Evolutionary conservation across 257 asterid genomes (phyloP).

Genomic region (Pogostemon cablin): DNA sequence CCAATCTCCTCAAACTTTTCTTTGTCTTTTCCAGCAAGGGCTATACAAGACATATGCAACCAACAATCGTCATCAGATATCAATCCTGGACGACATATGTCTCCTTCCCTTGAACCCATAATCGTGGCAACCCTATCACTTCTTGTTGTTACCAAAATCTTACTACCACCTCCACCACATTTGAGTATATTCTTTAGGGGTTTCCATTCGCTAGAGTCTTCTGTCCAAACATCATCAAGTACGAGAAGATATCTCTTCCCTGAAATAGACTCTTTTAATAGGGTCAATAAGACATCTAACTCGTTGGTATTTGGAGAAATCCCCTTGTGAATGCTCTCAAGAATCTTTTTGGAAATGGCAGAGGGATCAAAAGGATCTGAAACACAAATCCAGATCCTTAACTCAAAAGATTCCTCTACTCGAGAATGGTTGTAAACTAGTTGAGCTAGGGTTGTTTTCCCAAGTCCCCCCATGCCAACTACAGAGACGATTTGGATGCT

Average conservation of each 20-base stretch:
- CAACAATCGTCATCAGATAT: no score
- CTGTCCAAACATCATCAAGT: conserved; percentile 33
- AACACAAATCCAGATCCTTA: conserved; percentile 46
- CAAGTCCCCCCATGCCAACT: no score
- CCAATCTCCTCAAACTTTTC: no score
- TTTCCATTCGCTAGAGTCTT: conserved; percentile 19
- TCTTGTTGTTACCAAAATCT: conserved; percentile 40
- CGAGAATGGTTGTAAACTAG: neutral
- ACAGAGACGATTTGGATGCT: no score
- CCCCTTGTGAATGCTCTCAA: neutral
- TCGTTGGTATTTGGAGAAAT: neutral
- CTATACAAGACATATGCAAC: no score
- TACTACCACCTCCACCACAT: conserved; percentile 25
- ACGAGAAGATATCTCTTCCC: conserved; percentile 25
- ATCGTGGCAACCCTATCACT: neutral
- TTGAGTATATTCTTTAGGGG: conserved; percentile 1
- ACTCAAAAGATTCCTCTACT: conserved; percentile 26
- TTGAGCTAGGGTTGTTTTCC: no score
- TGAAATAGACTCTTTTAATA: no score
- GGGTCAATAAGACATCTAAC: neutral
- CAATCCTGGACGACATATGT: neutral
- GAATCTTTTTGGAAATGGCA: conserved; percentile 17
- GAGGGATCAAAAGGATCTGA: conserved; percentile 30
- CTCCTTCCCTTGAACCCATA: neutral
- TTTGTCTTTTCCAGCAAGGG: no score